A percentile compares a stretch with the other conserved stretches of the same genome.
These are phyloP conservation scores for Lignosus rhinocerotis DNA, from an alignment of 1,284 basidiomycete genomes.

Conservation along the genomic window DNA sequence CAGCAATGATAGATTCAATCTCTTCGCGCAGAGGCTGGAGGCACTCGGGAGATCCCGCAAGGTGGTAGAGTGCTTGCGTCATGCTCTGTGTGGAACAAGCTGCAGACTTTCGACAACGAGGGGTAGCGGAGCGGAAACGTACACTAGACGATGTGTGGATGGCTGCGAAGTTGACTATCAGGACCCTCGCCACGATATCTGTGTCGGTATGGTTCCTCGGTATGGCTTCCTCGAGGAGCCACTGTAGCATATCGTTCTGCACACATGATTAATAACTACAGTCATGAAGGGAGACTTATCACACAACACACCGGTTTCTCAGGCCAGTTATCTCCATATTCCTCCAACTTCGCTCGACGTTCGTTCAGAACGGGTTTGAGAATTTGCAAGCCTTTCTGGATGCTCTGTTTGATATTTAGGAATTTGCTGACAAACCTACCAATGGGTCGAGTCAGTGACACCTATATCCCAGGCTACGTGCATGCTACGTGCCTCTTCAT, in stretches of 20 bases:
- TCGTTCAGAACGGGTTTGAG: conserved; percentile 32
- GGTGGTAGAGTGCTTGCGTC: conserved; percentile 39
- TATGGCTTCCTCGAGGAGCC: conserved; percentile 29
- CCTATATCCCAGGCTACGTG: background rate
- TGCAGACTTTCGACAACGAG: background rate
- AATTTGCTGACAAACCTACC: conserved; percentile 12
- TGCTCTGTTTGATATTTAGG: background rate
- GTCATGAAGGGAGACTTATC: background rate
- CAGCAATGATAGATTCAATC: conserved; percentile 36
- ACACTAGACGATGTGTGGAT: conserved; percentile 37
- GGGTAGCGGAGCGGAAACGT: background rate
- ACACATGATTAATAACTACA: background rate
- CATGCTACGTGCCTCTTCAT: conserved; percentile 29
- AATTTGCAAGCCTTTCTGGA: background rate
- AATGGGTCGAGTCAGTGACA: background rate
- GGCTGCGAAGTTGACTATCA: conserved; percentile 34
- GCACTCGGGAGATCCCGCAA: conserved; percentile 43
- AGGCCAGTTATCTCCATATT: conserved; percentile 37
- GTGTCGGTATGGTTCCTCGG: conserved; percentile 7
- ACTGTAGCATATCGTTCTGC: conserved; percentile 32
- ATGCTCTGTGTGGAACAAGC: conserved; percentile 30
- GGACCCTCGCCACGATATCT: conserved; percentile 26
- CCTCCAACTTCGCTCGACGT: conserved; percentile 31
- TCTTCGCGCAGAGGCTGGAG: conserved; percentile 47
- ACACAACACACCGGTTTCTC: conserved; percentile 33